Evolutionary conservation across 176 grass and related monocot species (phyloP).

Genomic region (Carex myosuroides): DNA sequence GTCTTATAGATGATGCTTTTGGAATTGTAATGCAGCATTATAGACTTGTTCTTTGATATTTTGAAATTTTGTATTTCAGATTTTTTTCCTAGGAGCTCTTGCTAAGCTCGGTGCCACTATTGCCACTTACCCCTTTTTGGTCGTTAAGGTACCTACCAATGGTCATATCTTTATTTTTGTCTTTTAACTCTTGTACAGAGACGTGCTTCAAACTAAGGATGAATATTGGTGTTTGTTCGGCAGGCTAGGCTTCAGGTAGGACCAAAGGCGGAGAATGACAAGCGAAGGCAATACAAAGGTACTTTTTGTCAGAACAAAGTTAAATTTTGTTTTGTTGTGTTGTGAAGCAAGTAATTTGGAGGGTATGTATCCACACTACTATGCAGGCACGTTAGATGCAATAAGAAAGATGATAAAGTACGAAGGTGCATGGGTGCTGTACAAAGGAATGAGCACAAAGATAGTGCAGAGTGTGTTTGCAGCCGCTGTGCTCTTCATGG

Average conservation of each 20-base stretch:
- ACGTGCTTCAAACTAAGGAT: background rate
- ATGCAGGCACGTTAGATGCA: conserved; percentile 80
- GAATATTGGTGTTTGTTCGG: conserved; percentile 9
- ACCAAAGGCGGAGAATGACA: conserved; percentile 47
- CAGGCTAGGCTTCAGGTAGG: conserved; percentile 86
- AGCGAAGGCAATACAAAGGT: conserved; percentile 79
- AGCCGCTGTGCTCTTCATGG: conserved; percentile 90
- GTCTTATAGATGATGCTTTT: background rate
- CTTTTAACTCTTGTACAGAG: background rate
- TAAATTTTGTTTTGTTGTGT: background rate
- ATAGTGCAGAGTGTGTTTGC: conserved; percentile 95
- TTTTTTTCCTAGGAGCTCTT: conserved; percentile 95
- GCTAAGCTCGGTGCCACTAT: conserved; percentile 89
- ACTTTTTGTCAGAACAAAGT: background rate
- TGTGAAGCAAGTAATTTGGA: background rate
- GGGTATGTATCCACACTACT: background rate
- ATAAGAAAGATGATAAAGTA: conserved; percentile 68
- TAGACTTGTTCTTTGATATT: background rate
- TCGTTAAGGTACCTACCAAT: conserved; percentile 62
- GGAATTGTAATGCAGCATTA: background rate
- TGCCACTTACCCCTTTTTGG: conserved; percentile 82
- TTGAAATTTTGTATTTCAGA: conserved; percentile 43
- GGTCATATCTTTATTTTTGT: background rate
- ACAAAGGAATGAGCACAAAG: conserved; percentile 98
- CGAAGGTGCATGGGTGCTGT: conserved; percentile 61